Evolutionary conservation across 2,329 filamentous ascomycete genomes (phyloP).

Genomic region (Microsporum canis): DNA sequence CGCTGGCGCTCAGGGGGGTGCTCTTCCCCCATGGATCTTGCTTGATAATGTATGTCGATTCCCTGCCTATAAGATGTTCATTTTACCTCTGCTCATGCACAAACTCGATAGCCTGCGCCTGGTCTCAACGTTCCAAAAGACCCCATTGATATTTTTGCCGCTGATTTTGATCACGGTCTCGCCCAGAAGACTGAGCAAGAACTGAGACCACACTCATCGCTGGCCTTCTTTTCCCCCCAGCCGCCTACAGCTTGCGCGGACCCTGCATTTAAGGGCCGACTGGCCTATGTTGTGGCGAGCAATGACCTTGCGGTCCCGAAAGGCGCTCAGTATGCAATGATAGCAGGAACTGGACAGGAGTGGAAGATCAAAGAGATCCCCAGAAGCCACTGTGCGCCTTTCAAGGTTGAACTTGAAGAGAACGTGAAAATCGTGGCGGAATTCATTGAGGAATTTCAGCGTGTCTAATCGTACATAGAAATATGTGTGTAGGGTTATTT

Average conservation of each 20-base stretch:
- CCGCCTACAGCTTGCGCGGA: constrained; percentile 1
- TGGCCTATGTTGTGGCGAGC: constrained; percentile 4
- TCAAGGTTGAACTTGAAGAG: not conserved
- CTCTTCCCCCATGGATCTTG: not conserved
- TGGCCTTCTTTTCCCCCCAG: not conserved
- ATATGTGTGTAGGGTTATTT: not conserved
- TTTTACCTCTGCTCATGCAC: not conserved
- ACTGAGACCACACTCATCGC: not conserved
- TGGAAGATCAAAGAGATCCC: not conserved
- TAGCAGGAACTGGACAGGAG: not conserved
- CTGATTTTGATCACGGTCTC: constrained; percentile 6
- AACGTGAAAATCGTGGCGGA: not conserved
- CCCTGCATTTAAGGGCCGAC: constrained; percentile 5
- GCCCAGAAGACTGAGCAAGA: not conserved
- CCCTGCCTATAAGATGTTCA: not conserved
- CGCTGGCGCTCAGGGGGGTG: not conserved
- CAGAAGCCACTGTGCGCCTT: not conserved
- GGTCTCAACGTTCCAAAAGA: constrained; percentile 1
- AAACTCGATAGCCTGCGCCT: not conserved
- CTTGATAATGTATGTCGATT: not conserved
- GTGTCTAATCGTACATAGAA: not conserved
- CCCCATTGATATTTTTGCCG: constrained; percentile 5
- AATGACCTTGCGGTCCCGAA: constrained; percentile 8
- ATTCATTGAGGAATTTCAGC: not conserved
- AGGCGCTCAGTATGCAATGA: constrained; percentile 2